Percentiles rank a stretch among this genome's conserved stretches.
Conservation (phyloP, 1,284 basidiomycete species). For the Anthracocystis walkeri region DNA sequence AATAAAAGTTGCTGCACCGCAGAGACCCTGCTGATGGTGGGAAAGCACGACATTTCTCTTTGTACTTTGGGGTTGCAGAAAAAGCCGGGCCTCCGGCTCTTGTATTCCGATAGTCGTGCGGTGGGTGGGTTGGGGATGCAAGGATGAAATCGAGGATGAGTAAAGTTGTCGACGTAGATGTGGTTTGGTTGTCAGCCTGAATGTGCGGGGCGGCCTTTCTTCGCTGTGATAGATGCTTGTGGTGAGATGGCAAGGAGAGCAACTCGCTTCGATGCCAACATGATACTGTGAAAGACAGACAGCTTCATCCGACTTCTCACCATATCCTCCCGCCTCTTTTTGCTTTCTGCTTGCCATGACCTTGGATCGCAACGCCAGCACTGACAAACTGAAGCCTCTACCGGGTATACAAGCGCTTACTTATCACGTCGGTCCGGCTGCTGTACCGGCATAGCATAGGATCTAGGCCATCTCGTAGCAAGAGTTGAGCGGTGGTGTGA, state of each 20-base stretch:
- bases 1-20: not conserved
- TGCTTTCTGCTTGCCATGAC: too few relatives aligned
- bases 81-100: not conserved
- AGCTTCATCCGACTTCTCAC: not conserved
- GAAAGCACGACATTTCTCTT: not conserved
- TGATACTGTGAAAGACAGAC: too few relatives aligned
- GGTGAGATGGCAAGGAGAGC: slow-evolving; percentile 10
- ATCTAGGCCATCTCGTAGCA: too few relatives aligned
- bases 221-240: not conserved
- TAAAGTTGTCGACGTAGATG: not conserved
- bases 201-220: not conserved
- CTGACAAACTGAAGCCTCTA: too few relatives aligned
- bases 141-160: not conserved
- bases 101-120: not conserved
- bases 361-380: too few relatives aligned
- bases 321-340: not conserved
- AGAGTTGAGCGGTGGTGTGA: too few relatives aligned
- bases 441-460: too few relatives aligned
- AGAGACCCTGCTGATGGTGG: not conserved
- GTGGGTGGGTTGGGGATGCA: not conserved
- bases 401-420: too few relatives aligned
- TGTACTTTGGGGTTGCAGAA: not conserved
- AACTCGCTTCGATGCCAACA: not conserved
- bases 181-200: not conserved
- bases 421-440: too few relatives aligned